These are phyloP conservation scores for Aeminium ludgeri DNA, from an alignment of 495 filamentous ascomycete genomes.

Conservation along the genomic window DNA sequence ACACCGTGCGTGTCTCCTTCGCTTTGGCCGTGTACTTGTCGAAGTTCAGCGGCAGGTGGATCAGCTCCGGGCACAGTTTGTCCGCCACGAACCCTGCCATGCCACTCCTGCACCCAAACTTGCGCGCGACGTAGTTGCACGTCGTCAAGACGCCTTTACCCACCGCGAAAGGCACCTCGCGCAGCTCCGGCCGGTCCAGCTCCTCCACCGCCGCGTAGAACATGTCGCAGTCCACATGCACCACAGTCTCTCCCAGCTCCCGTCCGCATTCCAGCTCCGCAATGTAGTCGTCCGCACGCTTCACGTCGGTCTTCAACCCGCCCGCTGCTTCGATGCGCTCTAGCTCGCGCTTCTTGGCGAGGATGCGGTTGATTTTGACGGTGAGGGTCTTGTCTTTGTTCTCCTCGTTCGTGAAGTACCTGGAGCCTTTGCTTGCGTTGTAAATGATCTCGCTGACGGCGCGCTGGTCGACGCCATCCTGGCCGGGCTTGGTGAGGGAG, in stretches of 20 bases:
- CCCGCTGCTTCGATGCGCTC: constrained; percentile 44
- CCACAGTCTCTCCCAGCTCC: constrained; percentile 68
- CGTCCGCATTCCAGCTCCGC: constrained; percentile 58
- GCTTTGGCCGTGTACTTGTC: constrained; percentile 87
- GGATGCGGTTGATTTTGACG: constrained; percentile 66
- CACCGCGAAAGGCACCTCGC: constrained; percentile 80
- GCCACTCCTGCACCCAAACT: constrained; percentile 76
- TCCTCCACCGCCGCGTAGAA: constrained; percentile 96
- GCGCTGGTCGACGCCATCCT: constrained; percentile 82
- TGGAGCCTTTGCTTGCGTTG: constrained; percentile 88
- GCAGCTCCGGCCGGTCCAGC: constrained; percentile 77
- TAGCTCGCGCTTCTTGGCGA: constrained; percentile 57
- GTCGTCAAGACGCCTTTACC: constrained; percentile 85
- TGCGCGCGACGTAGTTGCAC: constrained; percentile 84
- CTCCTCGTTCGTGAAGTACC: constrained; percentile 91
- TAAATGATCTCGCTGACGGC: constrained; percentile 97
- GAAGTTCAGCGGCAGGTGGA: constrained; percentile 72
- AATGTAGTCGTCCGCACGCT: constrained; percentile 67
- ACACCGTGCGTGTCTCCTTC: constrained; percentile 63
- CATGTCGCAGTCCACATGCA: constrained; percentile 94
- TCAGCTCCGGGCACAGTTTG: constrained; percentile 78
- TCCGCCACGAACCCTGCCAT: constrained; percentile 94
- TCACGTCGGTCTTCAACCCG: constrained; percentile 44
- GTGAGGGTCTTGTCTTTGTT: constrained; percentile 66
- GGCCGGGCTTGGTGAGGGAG: constrained; percentile 84